phyloP scores from a whole-genome alignment of 108 stramenopile genomes.

The Cyclostephanos invisitatus region DNA sequence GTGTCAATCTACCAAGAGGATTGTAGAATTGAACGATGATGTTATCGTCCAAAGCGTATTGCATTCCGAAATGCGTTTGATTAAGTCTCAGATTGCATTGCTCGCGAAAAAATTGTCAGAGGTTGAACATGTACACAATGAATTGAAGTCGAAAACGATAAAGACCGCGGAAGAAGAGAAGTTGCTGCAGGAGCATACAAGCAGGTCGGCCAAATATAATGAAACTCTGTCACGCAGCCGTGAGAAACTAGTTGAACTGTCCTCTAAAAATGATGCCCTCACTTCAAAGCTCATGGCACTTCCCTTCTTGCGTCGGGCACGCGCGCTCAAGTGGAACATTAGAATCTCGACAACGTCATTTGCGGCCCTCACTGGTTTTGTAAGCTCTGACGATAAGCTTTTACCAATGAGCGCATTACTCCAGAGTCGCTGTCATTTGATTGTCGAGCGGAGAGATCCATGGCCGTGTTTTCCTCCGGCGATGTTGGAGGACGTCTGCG shows the following conservation, averaged over 20 bases:
- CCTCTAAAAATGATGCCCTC: constrained; percentile 42
- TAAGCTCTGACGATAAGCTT: constrained; percentile 48
- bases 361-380: constrained; percentile 59
- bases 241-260: constrained; percentile 60
- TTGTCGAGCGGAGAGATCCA: constrained; percentile 82
- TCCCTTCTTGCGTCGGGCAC: constrained; percentile 79
- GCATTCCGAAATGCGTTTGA: constrained; percentile 17
- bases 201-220: constrained; percentile 18
- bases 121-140: constrained; percentile 9
- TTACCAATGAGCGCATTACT: constrained; percentile 81
- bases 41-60: constrained; percentile 26
- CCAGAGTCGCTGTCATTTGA: constrained; percentile 83
- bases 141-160: constrained; percentile 25
- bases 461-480: constrained; percentile 74
- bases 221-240: constrained; percentile 35
- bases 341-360: constrained; percentile 70
- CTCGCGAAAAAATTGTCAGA: constrained; percentile 25
- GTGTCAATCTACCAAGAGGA: constrained; percentile 61
- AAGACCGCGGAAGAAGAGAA: constrained; percentile 25
- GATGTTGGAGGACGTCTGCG: constrained; percentile 61
- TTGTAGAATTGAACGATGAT: constrained; percentile 64
- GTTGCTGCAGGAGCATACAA: constrained; percentile 10
- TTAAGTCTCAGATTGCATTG: constrained; percentile 21
- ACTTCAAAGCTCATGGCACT: constrained; percentile 62
- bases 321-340: constrained; percentile 83